These are phyloP conservation scores for Wallacemonas sp. DNA, from an alignment of 208 protist species.

Conservation along the genomic window DNA sequence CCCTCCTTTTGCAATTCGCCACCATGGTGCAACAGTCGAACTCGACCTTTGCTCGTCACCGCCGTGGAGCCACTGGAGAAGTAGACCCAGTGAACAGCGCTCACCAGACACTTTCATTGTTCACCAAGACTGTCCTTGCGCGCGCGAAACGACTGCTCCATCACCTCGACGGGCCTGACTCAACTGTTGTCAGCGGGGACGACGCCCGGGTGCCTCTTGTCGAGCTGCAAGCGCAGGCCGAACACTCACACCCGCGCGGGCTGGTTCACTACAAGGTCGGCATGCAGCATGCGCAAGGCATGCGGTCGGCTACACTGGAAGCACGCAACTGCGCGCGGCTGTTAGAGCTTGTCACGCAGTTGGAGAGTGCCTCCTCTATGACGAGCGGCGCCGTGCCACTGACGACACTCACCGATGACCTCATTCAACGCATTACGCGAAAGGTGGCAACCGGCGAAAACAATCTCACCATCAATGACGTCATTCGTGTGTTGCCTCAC, in stretches of 20 bases:
- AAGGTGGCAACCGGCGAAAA: constrained; percentile 45
- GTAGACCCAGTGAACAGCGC: too few relatives aligned
- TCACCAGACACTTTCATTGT: too few relatives aligned
- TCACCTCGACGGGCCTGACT: constrained; percentile 34
- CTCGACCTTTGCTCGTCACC: constrained; percentile 33
- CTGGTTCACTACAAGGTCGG: constrained; percentile 75
- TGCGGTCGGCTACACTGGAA: constrained; percentile 53
- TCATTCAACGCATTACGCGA: constrained; percentile 70
- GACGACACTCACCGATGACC: constrained; percentile 39
- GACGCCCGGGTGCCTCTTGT: constrained; percentile 68
- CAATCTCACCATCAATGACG: constrained; percentile 42
- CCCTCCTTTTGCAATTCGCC: constrained; percentile 51
- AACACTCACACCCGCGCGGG: constrained; percentile 49
- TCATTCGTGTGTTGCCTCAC: constrained; percentile 59
- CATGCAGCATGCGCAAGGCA: constrained; percentile 62
- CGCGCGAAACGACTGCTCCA: constrained; percentile 70
- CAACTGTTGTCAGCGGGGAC: constrained; percentile 65
- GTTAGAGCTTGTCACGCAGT: constrained; percentile 49
- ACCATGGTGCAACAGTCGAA: constrained; percentile 58
- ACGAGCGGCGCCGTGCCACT: constrained; percentile 3
- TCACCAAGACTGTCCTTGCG: constrained; percentile 40
- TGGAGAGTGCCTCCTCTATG: constrained; percentile 26
- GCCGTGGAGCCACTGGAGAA: constrained; percentile 12
- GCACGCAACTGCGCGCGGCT: constrained; percentile 37
- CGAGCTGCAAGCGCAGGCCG: constrained; percentile 57